phyloP scores from a whole-genome alignment of 129 eudicot species.

The Saposhnikovia divaricata region DNA sequence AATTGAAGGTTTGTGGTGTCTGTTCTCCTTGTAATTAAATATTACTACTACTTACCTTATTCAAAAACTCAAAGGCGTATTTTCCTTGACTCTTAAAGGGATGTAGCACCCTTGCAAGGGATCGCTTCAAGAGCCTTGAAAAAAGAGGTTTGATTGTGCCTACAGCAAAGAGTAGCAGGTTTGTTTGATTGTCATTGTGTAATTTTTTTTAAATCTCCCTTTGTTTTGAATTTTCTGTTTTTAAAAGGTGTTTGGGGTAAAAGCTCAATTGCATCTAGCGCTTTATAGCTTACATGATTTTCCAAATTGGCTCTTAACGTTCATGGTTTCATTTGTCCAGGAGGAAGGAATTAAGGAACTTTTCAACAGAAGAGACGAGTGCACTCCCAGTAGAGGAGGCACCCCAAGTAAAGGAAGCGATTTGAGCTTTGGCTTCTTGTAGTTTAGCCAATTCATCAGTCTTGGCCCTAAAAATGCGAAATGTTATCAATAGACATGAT shows the following conservation, averaged over 20 bases:
- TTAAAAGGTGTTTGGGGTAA: neutral
- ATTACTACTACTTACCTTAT: neutral
- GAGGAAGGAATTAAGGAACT: neutral
- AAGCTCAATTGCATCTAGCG: neutral
- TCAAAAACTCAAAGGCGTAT: too few species aligned
- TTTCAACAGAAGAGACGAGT: neutral
- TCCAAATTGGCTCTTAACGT: neutral
- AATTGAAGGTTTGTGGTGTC: conserved; percentile 52
- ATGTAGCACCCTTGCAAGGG: conserved; percentile 81
- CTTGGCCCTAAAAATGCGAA: neutral
- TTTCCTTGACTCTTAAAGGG: conserved; percentile 32
- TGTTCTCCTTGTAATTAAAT: neutral
- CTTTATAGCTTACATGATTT: neutral
- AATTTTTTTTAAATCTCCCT: neutral
- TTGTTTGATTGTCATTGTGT: neutral
- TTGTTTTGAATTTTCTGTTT: neutral
- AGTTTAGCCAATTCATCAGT: neutral
- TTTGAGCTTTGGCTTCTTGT: neutral
- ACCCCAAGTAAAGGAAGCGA: neutral
- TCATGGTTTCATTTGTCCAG: neutral
- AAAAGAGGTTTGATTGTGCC: conserved; percentile 87
- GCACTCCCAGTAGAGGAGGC: neutral
- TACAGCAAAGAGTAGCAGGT: conserved; percentile 75
- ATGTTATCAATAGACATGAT: neutral
- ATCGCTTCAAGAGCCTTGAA: conserved; percentile 89